A percentile compares a stretch with the other conserved stretches of the same genome.
phyloP scores from a whole-genome alignment of 495 filamentous ascomycete genomes.

The Xylaria cubensis region DNA sequence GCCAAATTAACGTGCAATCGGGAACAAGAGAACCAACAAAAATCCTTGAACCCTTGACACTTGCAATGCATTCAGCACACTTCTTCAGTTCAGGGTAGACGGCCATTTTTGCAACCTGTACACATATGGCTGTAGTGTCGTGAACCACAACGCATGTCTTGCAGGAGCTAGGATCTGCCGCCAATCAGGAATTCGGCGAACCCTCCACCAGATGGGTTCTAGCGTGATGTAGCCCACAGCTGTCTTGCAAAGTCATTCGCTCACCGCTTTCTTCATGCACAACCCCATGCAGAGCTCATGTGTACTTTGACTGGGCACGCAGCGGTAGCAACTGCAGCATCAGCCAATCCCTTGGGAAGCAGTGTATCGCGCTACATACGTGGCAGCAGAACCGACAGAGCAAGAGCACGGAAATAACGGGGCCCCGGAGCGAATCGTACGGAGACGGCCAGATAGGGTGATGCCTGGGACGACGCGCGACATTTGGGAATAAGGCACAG shows the following conservation, averaged over 20 bases:
- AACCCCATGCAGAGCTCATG: constrained; percentile 15
- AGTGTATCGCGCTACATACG: constrained; percentile 24
- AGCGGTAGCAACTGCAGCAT: background rate
- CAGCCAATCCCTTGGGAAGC: constrained; percentile 23
- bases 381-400: constrained; percentile 13
- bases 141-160: constrained; percentile 24
- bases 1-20: background rate
- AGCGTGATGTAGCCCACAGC: constrained; percentile 6
- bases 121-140: background rate
- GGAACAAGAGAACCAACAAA: constrained; percentile 8
- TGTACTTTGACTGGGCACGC: constrained; percentile 6
- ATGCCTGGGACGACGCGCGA: constrained; percentile 11
- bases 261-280: constrained; percentile 25
- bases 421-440: constrained; percentile 7
- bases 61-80: background rate
- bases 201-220: constrained; percentile 21
- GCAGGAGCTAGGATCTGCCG: constrained; percentile 20
- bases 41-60: constrained; percentile 2
- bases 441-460: background rate
- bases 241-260: constrained; percentile 11
- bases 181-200: background rate
- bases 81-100: background rate
- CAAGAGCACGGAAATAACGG: constrained; percentile 4
- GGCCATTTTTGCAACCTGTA: background rate
- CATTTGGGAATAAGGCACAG: constrained; percentile 15